Evolutionary conservation across 345 rosid genomes (phyloP).

Genomic region (Pseudoturritis turrita): DNA sequence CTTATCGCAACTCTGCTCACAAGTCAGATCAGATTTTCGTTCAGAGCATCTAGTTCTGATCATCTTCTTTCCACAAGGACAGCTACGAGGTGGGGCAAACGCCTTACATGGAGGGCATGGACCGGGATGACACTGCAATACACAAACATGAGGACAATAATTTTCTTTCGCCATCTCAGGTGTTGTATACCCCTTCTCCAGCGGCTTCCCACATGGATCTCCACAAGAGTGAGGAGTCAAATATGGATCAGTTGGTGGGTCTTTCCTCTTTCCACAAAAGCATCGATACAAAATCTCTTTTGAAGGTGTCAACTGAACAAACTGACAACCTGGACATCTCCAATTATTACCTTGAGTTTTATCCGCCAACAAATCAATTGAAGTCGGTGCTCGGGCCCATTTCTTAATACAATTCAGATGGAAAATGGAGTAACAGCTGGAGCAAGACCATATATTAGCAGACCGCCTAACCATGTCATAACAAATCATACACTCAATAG

Average conservation of each 20-base stretch:
- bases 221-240: slow-evolving; percentile 94
- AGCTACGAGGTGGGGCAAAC: slow-evolving; percentile 64
- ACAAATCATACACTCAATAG: slow-evolving; percentile 86
- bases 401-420: slow-evolving; percentile 79
- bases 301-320: slow-evolving; percentile 54
- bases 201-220: slow-evolving; percentile 80
- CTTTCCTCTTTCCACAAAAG: slow-evolving; percentile 72
- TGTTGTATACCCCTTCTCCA: slow-evolving; percentile 44
- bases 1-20: slow-evolving; percentile 64
- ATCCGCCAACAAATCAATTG: slow-evolving; percentile 60
- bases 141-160: slow-evolving; percentile 76
- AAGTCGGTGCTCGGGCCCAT: slow-evolving; percentile 87
- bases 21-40: slow-evolving; percentile 51
- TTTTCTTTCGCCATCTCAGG: slow-evolving; percentile 44
- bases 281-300: slow-evolving; percentile 66
- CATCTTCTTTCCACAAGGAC: slow-evolving; percentile 79
- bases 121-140: slow-evolving; percentile 92
- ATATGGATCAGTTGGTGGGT: slow-evolving; percentile 75
- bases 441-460: slow-evolving; percentile 76
- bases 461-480: slow-evolving; percentile 78
- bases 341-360: slow-evolving; percentile 76
- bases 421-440: slow-evolving; percentile 78
- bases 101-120: slow-evolving; percentile 93
- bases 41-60: slow-evolving; percentile 77
- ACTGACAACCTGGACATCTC: slow-evolving; percentile 92